Base-by-base conservation (phyloP, 495 filamentous ascomycete species). In the Talaromyces adpressus region DNA sequence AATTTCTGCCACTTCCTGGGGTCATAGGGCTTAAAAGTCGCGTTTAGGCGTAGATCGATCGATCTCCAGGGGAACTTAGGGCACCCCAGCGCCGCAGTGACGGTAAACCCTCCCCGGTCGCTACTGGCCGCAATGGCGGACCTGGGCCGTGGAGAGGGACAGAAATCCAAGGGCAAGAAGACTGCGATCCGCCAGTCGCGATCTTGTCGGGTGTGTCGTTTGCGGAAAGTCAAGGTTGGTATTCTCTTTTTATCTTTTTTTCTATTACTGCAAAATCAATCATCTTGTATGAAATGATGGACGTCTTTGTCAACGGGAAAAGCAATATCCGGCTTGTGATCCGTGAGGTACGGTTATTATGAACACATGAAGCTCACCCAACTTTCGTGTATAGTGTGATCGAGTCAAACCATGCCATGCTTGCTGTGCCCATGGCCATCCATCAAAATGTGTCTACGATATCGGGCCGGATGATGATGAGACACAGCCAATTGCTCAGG, bases 141-240 rank as follows among this genome's bases (percentile, higher is more conserved):
- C 29, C 45, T 41, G 6, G 60, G 41, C 60, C 45, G 45, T 36
- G 45, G 60, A 14, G 62, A 63, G 32, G 62, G 36, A 49, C 47
- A 62, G 34, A 47, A 45, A 39, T 34, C 64, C 6, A 64, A 64
- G 67, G 72, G 67, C 62, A 64, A 66, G 62, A 25, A 62, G 16
- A 63, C 66, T 51, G 56, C 68, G 6, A 74, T 63, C 51, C 74
- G 77, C 51, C 77, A 79, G 67, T 76, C 72, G 54, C 75, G 75
- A 23, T 79, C 77, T 65, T 80, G 77, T 63, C 77, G 73, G 62
- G 76, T 80, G 63, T 80, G 77, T 57, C 72, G 77, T 57, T 62
- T 70, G 65, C 76, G 77, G 59, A 80, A 80, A 68, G 77, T 80
- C 68, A 79, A 78, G 74, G 77, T 80, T 62, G 34, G 75, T 68